Evolutionary conservation across 352 stramenopile species (phyloP), one percentile per base, ranked within the genome.

Genomic region (Salisapilia sapeloensis): DNA sequence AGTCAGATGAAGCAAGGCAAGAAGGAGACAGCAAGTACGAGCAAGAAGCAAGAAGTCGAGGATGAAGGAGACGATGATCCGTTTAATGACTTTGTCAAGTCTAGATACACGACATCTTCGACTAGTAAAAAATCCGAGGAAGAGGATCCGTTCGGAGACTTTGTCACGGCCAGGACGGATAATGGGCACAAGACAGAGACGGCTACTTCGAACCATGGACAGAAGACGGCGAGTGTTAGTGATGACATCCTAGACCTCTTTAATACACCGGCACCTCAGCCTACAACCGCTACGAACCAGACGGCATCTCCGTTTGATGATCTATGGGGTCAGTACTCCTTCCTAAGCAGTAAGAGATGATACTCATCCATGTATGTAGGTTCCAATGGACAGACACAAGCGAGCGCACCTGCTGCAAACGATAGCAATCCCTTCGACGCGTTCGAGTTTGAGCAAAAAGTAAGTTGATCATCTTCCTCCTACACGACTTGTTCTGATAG

Each of bases 111-210:
- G 36, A 58, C 16, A 41, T 20, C 28, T 41, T 21, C 24, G 12
- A 3, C 25, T 23, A 22, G 27, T 7, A 42, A 42, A 35, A n/a
- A 24, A 28, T 17, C n/a, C 4, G 43, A 79, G 6, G 53, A 72
- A 4, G 66, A 77, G 4, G 62, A 83, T 38, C 56, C 60, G 17
- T 80, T 83, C 24, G 63, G 53, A 3, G 71, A 50, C 32, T 83
- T 83, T 24, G 63, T 75, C n/a, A n/a, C n/a, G n/a, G n/a, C n/a
- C n/a, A n/a, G n/a, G n/a, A n/a, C n/a, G n/a, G n/a, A n/a, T n/a
- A n/a, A n/a, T n/a, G n/a, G n/a, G n/a, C n/a, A n/a, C n/a, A n/a
- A n/a, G n/a, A n/a, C n/a, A n/a, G n/a, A n/a, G n/a, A n/a, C n/a
- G n/a, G n/a, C n/a, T n/a, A n/a, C n/a, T n/a, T n/a, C n/a, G n/a